Conservation (phyloP, 345 rosid species). For the Citrus sp. region DNA sequence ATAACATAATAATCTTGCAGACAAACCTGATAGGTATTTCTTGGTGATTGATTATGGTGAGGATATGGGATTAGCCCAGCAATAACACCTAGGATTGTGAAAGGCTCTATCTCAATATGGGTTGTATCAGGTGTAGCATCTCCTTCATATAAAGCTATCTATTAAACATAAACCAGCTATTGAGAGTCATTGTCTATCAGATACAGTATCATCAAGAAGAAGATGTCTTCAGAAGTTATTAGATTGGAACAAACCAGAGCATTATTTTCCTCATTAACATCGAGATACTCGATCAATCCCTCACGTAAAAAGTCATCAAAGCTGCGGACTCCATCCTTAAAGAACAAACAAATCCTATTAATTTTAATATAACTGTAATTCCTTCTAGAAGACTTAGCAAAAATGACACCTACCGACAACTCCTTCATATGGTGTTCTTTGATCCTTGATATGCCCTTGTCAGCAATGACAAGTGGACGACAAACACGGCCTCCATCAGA, state of each 20-base stretch:
- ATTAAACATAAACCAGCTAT: constrained; percentile 21
- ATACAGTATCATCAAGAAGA: constrained; percentile 3
- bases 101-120: constrained; percentile 96
- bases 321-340: constrained; percentile 81
- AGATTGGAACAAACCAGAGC: constrained; percentile 61
- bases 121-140: constrained; percentile 72
- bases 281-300: constrained; percentile 91
- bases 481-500: constrained; percentile 99
- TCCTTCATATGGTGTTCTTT: constrained; percentile 92
- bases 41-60: constrained; percentile 98
- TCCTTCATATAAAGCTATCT: constrained; percentile 91
- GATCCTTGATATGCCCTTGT: constrained; percentile 86
- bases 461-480: constrained; percentile 96
- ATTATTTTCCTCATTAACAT: constrained; percentile 97
- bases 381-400: constrained; percentile 10
- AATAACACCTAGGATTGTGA: constrained; percentile 90
- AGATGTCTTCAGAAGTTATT: constrained; percentile 1
- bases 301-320: constrained; percentile 90
- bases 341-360: constrained; percentile 17
- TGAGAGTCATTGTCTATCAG: constrained; percentile 9
- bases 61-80: constrained; percentile 97
- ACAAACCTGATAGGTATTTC: constrained; percentile 92
- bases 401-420: constrained; percentile 51
- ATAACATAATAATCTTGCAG: constrained; percentile 13
- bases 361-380: constrained; percentile 12